phyloP scores from a whole-genome alignment of 1,284 basidiomycete species.

The Marasmius fiardii region DNA sequence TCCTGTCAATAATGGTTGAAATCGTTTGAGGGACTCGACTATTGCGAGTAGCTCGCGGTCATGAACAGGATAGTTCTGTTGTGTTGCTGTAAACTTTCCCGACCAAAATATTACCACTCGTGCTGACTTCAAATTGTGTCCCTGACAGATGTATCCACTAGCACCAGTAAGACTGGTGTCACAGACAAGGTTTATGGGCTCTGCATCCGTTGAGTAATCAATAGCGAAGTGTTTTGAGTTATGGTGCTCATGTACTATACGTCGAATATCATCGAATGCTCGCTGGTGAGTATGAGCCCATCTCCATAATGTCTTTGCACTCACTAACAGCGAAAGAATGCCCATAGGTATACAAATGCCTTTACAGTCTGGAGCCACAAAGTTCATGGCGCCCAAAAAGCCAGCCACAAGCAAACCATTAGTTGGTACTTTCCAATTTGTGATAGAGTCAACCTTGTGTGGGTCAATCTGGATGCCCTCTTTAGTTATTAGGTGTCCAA shows the following conservation, averaged over 20 bases:
- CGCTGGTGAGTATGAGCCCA: background rate
- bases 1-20: background rate
- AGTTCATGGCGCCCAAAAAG: too few species aligned
- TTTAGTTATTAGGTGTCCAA: conserved; percentile 20
- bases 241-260: background rate
- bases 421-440: too few species aligned
- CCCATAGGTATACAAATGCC: background rate
- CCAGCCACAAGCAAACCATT: too few species aligned
- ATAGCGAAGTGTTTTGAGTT: background rate
- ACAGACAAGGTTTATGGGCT: background rate
- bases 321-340: background rate
- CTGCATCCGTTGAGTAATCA: background rate
- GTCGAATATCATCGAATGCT: background rate
- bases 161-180: background rate
- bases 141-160: background rate
- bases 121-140: too few species aligned
- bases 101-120: too few species aligned
- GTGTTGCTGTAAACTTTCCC: background rate
- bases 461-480: conserved; percentile 23
- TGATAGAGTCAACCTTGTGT: conserved; percentile 18
- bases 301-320: background rate
- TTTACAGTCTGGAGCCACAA: too few species aligned
- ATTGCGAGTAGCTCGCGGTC: background rate
- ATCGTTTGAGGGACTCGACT: background rate
- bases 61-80: background rate